Conservation (phyloP, 306 rosid species). For the Nissolia schottii region DNA sequence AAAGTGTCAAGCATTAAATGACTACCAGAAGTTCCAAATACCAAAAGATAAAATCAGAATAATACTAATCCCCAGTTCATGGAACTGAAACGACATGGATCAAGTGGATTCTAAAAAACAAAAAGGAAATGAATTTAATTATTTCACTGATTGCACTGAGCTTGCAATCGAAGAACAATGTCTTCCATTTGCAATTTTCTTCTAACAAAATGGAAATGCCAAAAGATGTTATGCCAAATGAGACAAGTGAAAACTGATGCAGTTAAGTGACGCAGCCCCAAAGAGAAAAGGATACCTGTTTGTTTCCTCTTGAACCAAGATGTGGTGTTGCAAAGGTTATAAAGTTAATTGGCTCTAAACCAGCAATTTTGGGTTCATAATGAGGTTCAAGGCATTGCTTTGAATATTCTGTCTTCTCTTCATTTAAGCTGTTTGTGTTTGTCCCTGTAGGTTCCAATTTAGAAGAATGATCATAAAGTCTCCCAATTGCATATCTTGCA, state of each 20-base stretch:
- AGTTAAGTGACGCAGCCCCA: not conserved
- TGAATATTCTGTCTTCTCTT: slow-evolving; percentile 39
- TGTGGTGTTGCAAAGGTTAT: slow-evolving; percentile 95
- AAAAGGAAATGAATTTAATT: not conserved
- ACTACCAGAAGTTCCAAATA: slow-evolving; percentile 1
- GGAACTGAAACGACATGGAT: not conserved
- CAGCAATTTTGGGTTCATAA: slow-evolving; percentile 63
- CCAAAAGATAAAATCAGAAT: not conserved
- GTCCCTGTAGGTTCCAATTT: slow-evolving; percentile 29
- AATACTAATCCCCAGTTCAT: not conserved
- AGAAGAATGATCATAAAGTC: slow-evolving; percentile 49
- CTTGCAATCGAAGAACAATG: not conserved
- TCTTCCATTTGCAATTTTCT: not conserved
- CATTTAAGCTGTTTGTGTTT: slow-evolving; percentile 20
- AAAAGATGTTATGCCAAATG: not conserved
- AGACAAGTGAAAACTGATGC: not conserved
- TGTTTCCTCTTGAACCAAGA: slow-evolving; percentile 90
- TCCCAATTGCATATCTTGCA: slow-evolving; percentile 92
- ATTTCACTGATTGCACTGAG: not conserved
- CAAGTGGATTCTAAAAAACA: not conserved
- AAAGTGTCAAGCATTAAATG: not conserved
- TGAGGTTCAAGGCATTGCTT: slow-evolving; percentile 31
- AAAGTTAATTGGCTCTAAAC: slow-evolving; percentile 87
- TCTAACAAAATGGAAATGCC: not conserved
- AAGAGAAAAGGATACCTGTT: slow-evolving; percentile 50